phyloP scores from a whole-genome alignment of 2,329 filamentous ascomycete species.

The Beauveria sp. region DNA sequence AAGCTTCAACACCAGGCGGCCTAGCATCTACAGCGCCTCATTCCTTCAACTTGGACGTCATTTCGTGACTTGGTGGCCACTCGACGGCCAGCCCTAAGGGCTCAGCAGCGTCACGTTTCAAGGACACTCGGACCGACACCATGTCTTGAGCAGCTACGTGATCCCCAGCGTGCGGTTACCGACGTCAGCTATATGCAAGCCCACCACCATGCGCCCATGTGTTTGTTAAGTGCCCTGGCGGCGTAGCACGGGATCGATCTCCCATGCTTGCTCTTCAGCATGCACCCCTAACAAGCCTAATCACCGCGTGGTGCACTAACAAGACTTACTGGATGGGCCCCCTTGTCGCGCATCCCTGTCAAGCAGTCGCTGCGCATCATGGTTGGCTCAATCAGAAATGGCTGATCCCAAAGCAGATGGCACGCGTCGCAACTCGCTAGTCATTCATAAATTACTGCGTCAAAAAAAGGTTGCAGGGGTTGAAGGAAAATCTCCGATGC shows the following conservation, averaged over 20 bases:
- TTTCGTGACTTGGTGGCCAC: neutral
- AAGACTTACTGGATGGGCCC: neutral
- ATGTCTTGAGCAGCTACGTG: neutral
- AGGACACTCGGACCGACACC: neutral
- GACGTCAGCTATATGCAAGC: neutral
- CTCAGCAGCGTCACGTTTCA: conserved; percentile 2
- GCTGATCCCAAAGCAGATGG: conserved; percentile 3
- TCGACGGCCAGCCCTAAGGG: neutral
- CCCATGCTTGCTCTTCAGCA: neutral
- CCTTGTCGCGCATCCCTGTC: neutral
- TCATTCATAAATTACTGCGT: no score
- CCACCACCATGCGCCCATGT: neutral
- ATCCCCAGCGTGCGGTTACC: neutral
- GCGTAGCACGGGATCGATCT: conserved; percentile 12
- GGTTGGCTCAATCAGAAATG: conserved; percentile 6
- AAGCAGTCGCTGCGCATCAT: conserved; percentile 2
- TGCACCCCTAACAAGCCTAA: neutral
- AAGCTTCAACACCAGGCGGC: no score
- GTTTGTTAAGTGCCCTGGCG: neutral
- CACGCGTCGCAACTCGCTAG: neutral
- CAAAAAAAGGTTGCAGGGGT: no score
- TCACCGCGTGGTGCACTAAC: conserved; percentile 2
- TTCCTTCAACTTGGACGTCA: neutral
- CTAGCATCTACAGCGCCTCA: neutral
- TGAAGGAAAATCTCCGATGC: neutral